A percentile compares a stretch with the other conserved stretches of the same genome.
Conservation (phyloP, 2,329 filamentous ascomycete species). For the Monilinia fructigena region DNA sequence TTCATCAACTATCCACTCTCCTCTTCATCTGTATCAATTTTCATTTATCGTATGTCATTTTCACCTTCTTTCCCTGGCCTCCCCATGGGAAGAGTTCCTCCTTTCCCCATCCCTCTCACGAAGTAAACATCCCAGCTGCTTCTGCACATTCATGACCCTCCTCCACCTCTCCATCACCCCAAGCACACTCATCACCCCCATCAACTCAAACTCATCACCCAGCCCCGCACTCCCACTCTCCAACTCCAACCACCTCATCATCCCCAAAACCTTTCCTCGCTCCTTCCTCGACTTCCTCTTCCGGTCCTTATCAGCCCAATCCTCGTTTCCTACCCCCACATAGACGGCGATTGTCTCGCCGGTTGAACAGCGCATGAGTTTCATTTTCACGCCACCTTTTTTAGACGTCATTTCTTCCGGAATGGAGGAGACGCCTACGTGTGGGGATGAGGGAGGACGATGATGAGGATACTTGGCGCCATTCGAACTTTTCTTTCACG, state of each 20-base stretch:
- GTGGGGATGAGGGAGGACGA: neutral
- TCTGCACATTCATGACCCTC: slow-evolving; percentile 27
- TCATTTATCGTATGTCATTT: neutral
- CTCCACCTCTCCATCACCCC: slow-evolving; percentile 33
- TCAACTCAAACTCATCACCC: slow-evolving; percentile 34
- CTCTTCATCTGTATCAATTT: neutral
- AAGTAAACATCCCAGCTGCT: slow-evolving; percentile 23
- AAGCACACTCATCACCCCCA: slow-evolving; percentile 34
- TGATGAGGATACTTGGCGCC: slow-evolving; percentile 27
- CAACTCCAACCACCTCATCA: slow-evolving; percentile 19
- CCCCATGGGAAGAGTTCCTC: neutral
- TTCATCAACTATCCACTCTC: neutral
- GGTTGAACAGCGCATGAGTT: slow-evolving; percentile 31
- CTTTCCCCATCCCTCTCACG: neutral
- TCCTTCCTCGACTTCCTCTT: slow-evolving; percentile 29
- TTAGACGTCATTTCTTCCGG: slow-evolving; percentile 24
- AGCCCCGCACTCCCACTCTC: slow-evolving; percentile 28
- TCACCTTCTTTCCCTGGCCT: neutral
- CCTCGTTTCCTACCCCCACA: slow-evolving; percentile 29
- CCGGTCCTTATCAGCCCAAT: slow-evolving; percentile 26
- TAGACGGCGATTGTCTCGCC: slow-evolving; percentile 36
- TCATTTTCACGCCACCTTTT: slow-evolving; percentile 31
- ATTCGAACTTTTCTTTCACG: slow-evolving; percentile 34
- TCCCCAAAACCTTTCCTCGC: slow-evolving; percentile 4
- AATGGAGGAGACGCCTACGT: neutral